Percentiles rank a stretch among this genome's conserved stretches.
These are phyloP conservation scores for Auricularia sp. DNA, from an alignment of 768 basidiomycete genomes.

Conservation along the genomic window DNA sequence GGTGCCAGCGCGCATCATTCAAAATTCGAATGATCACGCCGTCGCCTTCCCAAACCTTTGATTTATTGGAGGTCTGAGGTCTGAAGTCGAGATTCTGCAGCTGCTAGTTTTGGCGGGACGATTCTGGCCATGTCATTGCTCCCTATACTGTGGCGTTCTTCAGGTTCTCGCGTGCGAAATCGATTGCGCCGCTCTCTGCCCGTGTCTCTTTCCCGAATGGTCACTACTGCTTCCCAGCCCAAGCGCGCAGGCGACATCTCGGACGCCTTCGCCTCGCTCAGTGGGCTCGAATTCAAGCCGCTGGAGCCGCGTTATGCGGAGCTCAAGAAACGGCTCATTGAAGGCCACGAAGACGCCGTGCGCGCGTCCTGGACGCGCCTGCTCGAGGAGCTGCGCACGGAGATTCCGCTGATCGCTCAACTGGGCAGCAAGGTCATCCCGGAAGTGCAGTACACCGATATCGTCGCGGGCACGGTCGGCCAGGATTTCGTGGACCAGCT, in stretches of 20 bases:
- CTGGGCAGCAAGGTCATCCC: slow-evolving; percentile 49
- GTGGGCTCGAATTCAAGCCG: slow-evolving; percentile 24
- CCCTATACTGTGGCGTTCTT: too few relatives aligned
- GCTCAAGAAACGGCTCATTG: slow-evolving; percentile 45
- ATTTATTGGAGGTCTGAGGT: too few relatives aligned
- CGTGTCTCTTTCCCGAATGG: too few relatives aligned
- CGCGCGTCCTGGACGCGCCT: slow-evolving; percentile 47
- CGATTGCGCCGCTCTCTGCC: too few relatives aligned
- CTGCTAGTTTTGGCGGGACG: too few relatives aligned
- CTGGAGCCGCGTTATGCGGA: slow-evolving; percentile 50
- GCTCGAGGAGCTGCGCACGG: slow-evolving; percentile 36
- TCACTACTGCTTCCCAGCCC: background rate
- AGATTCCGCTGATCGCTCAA: slow-evolving; percentile 37
- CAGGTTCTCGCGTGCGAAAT: too few relatives aligned
- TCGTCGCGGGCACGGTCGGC: slow-evolving; percentile 36
- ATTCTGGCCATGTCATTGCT: too few relatives aligned
- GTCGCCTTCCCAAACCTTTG: too few relatives aligned
- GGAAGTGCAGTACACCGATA: slow-evolving; percentile 33
- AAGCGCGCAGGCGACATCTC: slow-evolving; percentile 34
- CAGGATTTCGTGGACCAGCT: slow-evolving; percentile 34
- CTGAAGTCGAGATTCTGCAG: too few relatives aligned
- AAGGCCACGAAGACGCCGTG: slow-evolving; percentile 30
- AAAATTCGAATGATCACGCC: too few relatives aligned
- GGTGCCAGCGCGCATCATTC: too few relatives aligned
- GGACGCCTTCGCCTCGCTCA: slow-evolving; percentile 37